Evolutionary conservation across 306 rosid genomes (phyloP).

Genomic region (Quercus mongolica): DNA sequence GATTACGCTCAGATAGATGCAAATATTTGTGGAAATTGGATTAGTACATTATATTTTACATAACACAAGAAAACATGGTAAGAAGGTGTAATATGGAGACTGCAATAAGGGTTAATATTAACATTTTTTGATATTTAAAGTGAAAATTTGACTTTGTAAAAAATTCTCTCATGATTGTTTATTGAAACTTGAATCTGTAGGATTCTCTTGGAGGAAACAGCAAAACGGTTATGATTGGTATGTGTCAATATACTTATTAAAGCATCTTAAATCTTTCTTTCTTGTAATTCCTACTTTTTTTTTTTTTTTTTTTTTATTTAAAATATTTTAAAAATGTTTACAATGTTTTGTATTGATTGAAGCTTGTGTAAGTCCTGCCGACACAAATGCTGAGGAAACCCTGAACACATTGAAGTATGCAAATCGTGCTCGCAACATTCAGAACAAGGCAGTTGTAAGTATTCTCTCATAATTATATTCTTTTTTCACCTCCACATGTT

Average conservation of each 20-base stretch:
- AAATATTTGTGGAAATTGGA: background rate
- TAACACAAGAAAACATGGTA: background rate
- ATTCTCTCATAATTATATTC: background rate
- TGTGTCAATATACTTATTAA: conserved; percentile 8
- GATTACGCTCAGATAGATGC: background rate
- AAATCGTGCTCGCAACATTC: conserved; percentile 97
- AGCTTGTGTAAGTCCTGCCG: conserved; percentile 99
- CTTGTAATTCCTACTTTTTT: background rate
- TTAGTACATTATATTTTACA: background rate
- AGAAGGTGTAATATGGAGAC: background rate
- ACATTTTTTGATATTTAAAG: background rate
- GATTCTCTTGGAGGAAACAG: conserved; percentile 98
- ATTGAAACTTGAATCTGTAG: conserved; percentile 41
- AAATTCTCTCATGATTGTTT: conserved; percentile 10
- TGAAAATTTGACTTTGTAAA: conserved; percentile 1
- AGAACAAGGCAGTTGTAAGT: conserved; percentile 95
- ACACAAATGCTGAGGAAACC: conserved; percentile 95
- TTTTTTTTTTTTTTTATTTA: background rate
- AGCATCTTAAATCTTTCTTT: background rate
- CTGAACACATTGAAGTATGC: conserved; percentile 96
- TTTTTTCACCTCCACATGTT: conserved; percentile 9
- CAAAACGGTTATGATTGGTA: conserved; percentile 99
- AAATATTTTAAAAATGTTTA: background rate
- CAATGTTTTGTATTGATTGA: conserved; percentile 17
- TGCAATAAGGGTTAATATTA: background rate